Evolutionary conservation across 129 eudicot genomes (phyloP).

Genomic region (Daucus carota): DH1_v3.0 NC_030383.2:51472501-51473000

Average conservation of each 20-base stretch:
- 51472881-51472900: conserved; percentile 25
- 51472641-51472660: conserved; percentile 38
- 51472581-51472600: conserved; percentile 14
- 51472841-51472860: conserved; percentile 31
- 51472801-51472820: conserved; percentile 21
- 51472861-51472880: conserved; percentile 27
- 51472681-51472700: conserved; percentile 31
- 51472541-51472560: conserved; percentile 12
- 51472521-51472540: conserved; percentile 14
- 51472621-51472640: conserved; percentile 15
- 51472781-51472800: conserved; percentile 29
- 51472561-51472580: conserved; percentile 17
- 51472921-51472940: conserved; percentile 35
- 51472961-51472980: conserved; percentile 36
- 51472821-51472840: conserved; percentile 29
- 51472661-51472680: conserved; percentile 33
- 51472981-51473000: conserved; percentile 42
- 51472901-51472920: conserved; percentile 30
- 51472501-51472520: conserved; percentile 12
- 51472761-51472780: conserved; percentile 25
- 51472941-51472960: conserved; percentile 29
- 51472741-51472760: conserved; percentile 37
- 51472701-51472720: conserved; percentile 20
- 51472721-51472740: conserved; percentile 22
- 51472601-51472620: conserved; percentile 13